These are phyloP conservation scores for Xerocomellus chrysenteron DNA, from an alignment of 768 basidiomycete genomes.

Conservation along the genomic window DNA sequence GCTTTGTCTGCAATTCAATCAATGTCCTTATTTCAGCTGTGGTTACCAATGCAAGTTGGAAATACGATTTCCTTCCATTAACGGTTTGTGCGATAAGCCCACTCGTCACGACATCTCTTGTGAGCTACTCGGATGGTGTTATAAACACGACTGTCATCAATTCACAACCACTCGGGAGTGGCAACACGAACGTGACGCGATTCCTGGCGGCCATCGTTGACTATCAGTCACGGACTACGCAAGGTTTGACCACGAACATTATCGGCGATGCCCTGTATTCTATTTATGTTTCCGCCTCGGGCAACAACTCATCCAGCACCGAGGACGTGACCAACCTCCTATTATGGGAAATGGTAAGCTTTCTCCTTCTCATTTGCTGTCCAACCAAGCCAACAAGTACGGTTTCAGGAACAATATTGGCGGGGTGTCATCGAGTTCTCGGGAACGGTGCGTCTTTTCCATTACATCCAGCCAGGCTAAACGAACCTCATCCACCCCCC, in stretches of 20 bases:
- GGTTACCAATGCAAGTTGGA: constrained; percentile 4
- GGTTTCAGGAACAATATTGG: constrained; percentile 14
- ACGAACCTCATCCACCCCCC: not conserved
- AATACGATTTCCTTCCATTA: constrained; percentile 16
- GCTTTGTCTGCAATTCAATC: not conserved
- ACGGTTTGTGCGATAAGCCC: constrained; percentile 11
- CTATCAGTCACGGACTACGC: constrained; percentile 10
- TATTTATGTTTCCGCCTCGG: not conserved
- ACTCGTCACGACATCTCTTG: constrained; percentile 9
- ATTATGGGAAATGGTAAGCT: constrained; percentile 3
- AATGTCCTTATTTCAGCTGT: not conserved
- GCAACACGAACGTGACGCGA: constrained; percentile 3
- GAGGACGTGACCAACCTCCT: not conserved
- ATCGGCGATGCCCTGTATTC: constrained; percentile 24
- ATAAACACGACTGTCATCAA: constrained; percentile 1
- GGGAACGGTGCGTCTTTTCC: constrained; percentile 9
- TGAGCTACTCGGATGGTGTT: constrained; percentile 7
- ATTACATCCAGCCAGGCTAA: not conserved
- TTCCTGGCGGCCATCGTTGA: constrained; percentile 11
- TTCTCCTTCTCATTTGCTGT: not conserved
- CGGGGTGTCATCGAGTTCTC: constrained; percentile 17
- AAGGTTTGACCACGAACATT: constrained; percentile 13
- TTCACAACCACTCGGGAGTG: not conserved
- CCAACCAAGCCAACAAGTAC: too few relatives aligned
- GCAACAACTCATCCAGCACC: not conserved